Evolutionary conservation across 768 basidiomycete genomes (phyloP).

Genomic region (Tulasnella sp.): DNA sequence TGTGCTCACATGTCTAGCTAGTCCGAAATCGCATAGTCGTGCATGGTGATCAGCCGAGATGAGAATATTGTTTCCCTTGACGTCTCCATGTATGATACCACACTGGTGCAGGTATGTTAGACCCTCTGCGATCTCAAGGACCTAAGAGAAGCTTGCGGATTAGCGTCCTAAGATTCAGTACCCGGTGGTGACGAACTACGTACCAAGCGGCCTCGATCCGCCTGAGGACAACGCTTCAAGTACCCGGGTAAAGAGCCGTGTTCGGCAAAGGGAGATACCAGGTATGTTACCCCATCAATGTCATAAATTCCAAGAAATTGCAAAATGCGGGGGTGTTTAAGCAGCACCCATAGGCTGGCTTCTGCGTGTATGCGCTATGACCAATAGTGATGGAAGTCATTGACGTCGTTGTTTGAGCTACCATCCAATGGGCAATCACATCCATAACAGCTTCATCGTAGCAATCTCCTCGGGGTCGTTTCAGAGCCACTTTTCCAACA

Average conservation of each 20-base stretch:
- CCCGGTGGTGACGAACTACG: not conserved
- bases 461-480: not conserved
- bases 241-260: not conserved
- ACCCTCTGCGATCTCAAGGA: not conserved
- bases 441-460: not conserved
- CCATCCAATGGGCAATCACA: not conserved
- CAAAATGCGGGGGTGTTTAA: not conserved
- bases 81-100: slow-evolving; percentile 16
- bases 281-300: not conserved
- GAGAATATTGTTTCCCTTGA: slow-evolving; percentile 14
- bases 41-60: not conserved
- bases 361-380: not conserved
- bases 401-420: too few relatives aligned
- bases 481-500: not conserved
- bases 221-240: not conserved
- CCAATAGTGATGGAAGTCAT: too few relatives aligned
- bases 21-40: slow-evolving; percentile 13
- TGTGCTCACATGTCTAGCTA: not conserved
- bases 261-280: slow-evolving; percentile 18
- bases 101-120: not conserved
- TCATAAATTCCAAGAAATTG: not conserved
- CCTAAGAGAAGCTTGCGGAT: not conserved
- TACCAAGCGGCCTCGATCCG: not conserved
- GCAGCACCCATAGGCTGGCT: not conserved
- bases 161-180: too few relatives aligned